These are phyloP conservation scores for Gentiana dahurica DNA, from an alignment of 257 asterid genomes.

Conservation along the genomic window DNA sequence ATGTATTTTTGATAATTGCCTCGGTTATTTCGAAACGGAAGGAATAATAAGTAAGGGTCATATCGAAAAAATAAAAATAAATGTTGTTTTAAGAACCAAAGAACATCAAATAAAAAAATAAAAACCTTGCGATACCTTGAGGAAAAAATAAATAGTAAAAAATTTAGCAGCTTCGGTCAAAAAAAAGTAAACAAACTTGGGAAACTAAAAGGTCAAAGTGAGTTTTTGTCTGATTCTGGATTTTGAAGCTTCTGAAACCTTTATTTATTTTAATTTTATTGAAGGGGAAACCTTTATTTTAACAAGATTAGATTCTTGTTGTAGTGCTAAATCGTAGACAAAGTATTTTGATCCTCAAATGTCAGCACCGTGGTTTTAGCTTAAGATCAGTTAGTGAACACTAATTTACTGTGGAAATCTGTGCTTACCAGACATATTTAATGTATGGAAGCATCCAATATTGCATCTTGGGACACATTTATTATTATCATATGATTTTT, in stretches of 20 bases:
- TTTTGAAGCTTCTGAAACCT: too few species aligned
- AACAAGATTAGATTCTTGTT: conserved; percentile 32
- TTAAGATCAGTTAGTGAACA: conserved; percentile 15
- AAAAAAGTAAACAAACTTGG: too few species aligned
- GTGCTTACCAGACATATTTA: conserved; percentile 25
- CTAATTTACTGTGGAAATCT: conserved; percentile 20
- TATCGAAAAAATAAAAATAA: too few species aligned
- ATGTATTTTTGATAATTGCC: too few species aligned
- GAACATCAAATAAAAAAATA: too few species aligned
- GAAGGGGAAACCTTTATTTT: conserved; percentile 3
- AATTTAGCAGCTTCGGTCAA: too few species aligned
- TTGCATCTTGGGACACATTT: conserved; percentile 72
- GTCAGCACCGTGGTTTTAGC: conserved; percentile 15
- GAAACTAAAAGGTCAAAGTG: neutral
- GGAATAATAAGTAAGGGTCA: too few species aligned
- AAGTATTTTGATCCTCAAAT: conserved; percentile 13
- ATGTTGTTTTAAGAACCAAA: too few species aligned
- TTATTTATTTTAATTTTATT: neutral
- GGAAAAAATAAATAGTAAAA: too few species aligned
- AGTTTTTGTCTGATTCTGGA: conserved; percentile 13
- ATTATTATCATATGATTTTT: conserved; percentile 50
- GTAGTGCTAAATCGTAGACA: conserved; percentile 15
- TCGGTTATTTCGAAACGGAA: too few species aligned
- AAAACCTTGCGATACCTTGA: too few species aligned
- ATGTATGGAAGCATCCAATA: conserved; percentile 50